phyloP scores from a whole-genome alignment of 495 filamentous ascomycete genomes.

The Annulohypoxylon stygium region DNA sequence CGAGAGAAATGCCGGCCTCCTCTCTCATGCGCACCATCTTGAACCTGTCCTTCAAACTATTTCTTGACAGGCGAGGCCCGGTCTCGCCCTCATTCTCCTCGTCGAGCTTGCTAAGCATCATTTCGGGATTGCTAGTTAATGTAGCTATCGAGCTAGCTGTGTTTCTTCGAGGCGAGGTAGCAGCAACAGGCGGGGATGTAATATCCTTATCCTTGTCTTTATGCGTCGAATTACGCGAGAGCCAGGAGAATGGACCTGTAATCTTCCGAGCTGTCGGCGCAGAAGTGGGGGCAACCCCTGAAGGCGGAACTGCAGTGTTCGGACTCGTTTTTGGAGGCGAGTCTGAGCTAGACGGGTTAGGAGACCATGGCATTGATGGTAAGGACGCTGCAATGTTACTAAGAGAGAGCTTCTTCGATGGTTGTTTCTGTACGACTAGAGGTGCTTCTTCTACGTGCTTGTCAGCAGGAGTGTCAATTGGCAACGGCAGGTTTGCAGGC shows the following conservation, averaged over 20 bases:
- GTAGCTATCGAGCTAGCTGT: constrained; percentile 82
- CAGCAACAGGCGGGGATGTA: constrained; percentile 63
- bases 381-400: constrained; percentile 61
- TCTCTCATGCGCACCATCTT: constrained; percentile 84
- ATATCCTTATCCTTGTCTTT: constrained; percentile 68
- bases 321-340: constrained; percentile 54
- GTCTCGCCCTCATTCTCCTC: constrained; percentile 71
- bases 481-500: neutral
- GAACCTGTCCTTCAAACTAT: constrained; percentile 86
- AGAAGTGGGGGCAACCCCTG: constrained; percentile 58
- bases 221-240: constrained; percentile 76
- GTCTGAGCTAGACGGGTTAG: constrained; percentile 50
- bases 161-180: constrained; percentile 67
- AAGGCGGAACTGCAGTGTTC: constrained; percentile 51
- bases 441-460: constrained; percentile 27
- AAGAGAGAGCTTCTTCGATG: constrained; percentile 60
- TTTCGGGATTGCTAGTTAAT: constrained; percentile 77
- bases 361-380: constrained; percentile 69
- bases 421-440: constrained; percentile 42
- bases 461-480: constrained; percentile 9
- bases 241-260: constrained; percentile 85
- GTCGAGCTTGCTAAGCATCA: constrained; percentile 77
- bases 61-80: constrained; percentile 66
- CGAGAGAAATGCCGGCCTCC: constrained; percentile 72
- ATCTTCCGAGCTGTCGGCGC: constrained; percentile 70